Base-by-base conservation (phyloP, 2,329 filamentous ascomycete species). In the Plenodomus biglobosus region DNA sequence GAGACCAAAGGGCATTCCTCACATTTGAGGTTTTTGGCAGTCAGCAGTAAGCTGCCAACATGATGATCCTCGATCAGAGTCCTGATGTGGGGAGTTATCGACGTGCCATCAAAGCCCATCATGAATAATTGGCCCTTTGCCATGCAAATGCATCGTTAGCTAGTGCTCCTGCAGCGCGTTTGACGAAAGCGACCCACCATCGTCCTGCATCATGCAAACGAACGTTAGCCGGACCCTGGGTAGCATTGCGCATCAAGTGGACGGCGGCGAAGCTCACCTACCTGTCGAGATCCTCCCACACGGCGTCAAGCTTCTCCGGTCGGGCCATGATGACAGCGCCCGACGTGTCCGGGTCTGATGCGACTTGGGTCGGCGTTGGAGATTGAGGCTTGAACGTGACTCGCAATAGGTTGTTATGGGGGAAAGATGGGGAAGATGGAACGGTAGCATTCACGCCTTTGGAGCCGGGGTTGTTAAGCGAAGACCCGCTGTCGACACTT, bases 11-110 rank as follows among this genome's bases (percentile, higher is more conserved):
- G 42, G 48, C 44, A n/a, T 48, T 11, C 6, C 79, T 71, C 73
- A 92, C 89, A 89, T 79, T 90, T 90, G 44, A 92, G 77, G 59
- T 94, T 94, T 76, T 92, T 92, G 53, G 88, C 88, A 34, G 88
- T 92, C 53, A 94, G 75, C 50, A 91, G 78, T 65, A 97, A 88
- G 43, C 90, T 94, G 46, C 94, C 94, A 40, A 99, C 80, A 70
- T 97, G 88, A 69, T 92, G 85, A 59, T 90, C 82, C 69, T 89
- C 85, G 64, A 95, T 94, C 58, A 92, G 80, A 61, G 83, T 85
- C 57, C 83, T 84, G 68, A 94, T 91, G 72, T 92, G 88, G 52
- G 88, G 88, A 20, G 88, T 92, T 44, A 94, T 85, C 69, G 88
- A 83, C 46, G 87, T 90, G 52, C 89, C 89, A 77, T 94, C 88